Evolutionary conservation across 1,284 basidiomycete species (phyloP).

Genomic region (Sporisorium reilianum): DNA sequence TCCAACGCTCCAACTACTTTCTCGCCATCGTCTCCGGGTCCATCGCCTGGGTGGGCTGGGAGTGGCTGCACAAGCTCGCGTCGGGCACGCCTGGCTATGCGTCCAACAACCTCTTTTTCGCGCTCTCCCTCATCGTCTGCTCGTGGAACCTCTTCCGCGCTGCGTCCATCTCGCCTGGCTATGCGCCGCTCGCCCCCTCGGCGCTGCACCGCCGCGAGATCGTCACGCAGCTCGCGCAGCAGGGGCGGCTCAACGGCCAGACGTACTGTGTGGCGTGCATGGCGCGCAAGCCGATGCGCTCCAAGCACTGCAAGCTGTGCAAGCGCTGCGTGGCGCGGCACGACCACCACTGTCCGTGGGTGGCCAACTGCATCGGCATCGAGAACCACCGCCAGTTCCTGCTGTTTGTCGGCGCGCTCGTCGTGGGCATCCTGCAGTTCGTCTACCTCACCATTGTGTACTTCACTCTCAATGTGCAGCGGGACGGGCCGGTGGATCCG

Average conservation of each 20-base stretch:
- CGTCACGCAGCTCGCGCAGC: slow-evolving; percentile 76
- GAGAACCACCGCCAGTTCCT: slow-evolving; percentile 96
- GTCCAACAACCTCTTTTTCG: slow-evolving; percentile 81
- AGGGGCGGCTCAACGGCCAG: slow-evolving; percentile 89
- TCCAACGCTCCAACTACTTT: slow-evolving; percentile 80
- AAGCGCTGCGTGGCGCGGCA: slow-evolving; percentile 82
- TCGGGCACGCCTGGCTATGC: slow-evolving; percentile 72
- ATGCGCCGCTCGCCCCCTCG: slow-evolving; percentile 78
- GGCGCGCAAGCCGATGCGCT: slow-evolving; percentile 89
- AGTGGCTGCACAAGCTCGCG: slow-evolving; percentile 78
- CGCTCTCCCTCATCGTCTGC: slow-evolving; percentile 79
- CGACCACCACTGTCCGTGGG: slow-evolving; percentile 89
- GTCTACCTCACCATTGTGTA: slow-evolving; percentile 80
- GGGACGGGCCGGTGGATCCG: slow-evolving; percentile 18
- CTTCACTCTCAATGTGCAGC: slow-evolving; percentile 36
- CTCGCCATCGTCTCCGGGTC: slow-evolving; percentile 87
- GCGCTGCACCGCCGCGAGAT: slow-evolving; percentile 49
- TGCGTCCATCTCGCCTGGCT: slow-evolving; percentile 89
- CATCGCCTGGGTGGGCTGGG: slow-evolving; percentile 86
- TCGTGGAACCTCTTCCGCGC: slow-evolving; percentile 90
- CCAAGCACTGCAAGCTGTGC: slow-evolving; percentile 94
- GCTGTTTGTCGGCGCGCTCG: slow-evolving; percentile 85
- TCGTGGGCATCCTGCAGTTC: slow-evolving; percentile 83
- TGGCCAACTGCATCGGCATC: slow-evolving; percentile 97
- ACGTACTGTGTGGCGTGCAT: slow-evolving; percentile 96